Conservation (phyloP, 2,329 filamentous ascomycete genomes). For the Nemania abortiva region DNA sequence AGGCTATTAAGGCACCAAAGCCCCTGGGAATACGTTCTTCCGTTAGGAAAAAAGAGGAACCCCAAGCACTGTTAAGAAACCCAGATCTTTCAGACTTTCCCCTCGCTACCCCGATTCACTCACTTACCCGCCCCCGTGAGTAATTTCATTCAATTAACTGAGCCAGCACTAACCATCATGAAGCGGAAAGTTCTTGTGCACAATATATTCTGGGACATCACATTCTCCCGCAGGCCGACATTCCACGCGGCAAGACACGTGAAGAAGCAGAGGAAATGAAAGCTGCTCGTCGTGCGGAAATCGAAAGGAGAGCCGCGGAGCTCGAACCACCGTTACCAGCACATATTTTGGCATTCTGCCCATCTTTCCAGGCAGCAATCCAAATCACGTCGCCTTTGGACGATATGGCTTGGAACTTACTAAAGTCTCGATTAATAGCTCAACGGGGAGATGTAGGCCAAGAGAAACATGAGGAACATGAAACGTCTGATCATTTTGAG, state of each 20-base stretch:
- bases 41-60: neutral
- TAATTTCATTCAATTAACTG: neutral
- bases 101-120: neutral
- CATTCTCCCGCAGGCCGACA: constrained; percentile 31
- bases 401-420: constrained; percentile 75
- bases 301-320: constrained; percentile 75
- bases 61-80: neutral
- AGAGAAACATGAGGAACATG: constrained; percentile 50
- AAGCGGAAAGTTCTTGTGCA: constrained; percentile 1
- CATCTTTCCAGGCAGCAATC: constrained; percentile 79
- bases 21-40: constrained; percentile 5
- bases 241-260: constrained; percentile 60
- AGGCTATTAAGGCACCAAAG: constrained; percentile 3
- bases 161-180: constrained; percentile 12
- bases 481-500: constrained; percentile 50
- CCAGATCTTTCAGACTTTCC: neutral
- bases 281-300: constrained; percentile 73
- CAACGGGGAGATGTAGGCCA: constrained; percentile 75
- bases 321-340: constrained; percentile 74
- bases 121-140: constrained; percentile 13
- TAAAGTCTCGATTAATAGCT: constrained; percentile 74
- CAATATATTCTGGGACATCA: neutral
- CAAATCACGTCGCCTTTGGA: constrained; percentile 76
- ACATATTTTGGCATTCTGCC: constrained; percentile 74
- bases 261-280: constrained; percentile 74